Base-by-base conservation (phyloP, 2,329 filamentous ascomycete genomes). In the Fusarium albosuccineum region DNA sequence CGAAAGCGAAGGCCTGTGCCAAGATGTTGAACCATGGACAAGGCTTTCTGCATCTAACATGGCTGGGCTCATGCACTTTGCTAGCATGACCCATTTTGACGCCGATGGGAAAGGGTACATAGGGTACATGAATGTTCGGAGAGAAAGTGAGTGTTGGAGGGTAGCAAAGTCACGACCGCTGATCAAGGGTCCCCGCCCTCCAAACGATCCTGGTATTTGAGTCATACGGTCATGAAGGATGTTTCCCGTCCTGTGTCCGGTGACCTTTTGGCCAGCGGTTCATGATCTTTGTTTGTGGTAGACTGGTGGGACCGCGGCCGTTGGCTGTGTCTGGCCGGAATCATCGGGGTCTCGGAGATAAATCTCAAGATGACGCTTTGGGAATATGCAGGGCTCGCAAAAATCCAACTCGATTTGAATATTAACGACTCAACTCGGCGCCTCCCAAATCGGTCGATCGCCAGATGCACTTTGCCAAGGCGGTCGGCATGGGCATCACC, bases 341-440 rank as follows among this genome's bases (percentile, higher is more conserved):
- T 52, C 52, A 55, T 62, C 65, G 66, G 65, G 49, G 45, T 6
- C n/a, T 59, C 66, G 61, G 65, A 54, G 42, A 65, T 54, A 54
- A 46, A 30, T 34, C 9, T 42, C 6, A 26, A 27, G 10, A 9
- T 11, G 40, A 22, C 17, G 40, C 22, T 16, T 42, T 27, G 9
- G 17, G 11, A 13, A 42, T 26, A 22, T 42, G 6, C 40, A 14
- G 40, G 36, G n/a, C 36, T 37, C 22, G 22, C 36, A 11, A 37
- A 22, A 22, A 22, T 22, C 22, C 22, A 22, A 22, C 22, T 22
- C 22, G 22, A 22, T 22, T 22, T 22, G 22, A 22, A 22, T 22
- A 22, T 22, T 4, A 22, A 22, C 22, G 4, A 22, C 22, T 22
- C 22, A 22, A 22, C 22, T 22, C 22, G 22, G 22, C 22, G 22